Percentiles rank a stretch among this genome's conserved stretches.
Evolutionary conservation across 768 basidiomycete genomes (phyloP).

Genomic region (Collybiopsis luxurians): DNA sequence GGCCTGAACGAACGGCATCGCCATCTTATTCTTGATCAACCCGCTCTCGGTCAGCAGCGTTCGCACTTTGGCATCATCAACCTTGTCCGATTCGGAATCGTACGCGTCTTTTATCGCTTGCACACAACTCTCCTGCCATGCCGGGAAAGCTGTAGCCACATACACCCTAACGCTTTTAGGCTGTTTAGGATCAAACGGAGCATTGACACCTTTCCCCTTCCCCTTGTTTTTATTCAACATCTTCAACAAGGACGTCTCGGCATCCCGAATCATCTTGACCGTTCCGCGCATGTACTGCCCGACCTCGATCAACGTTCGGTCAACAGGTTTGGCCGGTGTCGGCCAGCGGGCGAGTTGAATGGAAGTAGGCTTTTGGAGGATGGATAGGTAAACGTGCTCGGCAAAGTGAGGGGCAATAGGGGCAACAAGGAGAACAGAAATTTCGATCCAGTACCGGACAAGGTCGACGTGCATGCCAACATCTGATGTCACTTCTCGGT

Average conservation of each 20-base stretch:
- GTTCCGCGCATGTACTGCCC: constrained; percentile 85
- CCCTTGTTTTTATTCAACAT: constrained; percentile 76
- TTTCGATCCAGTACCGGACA: constrained; percentile 80
- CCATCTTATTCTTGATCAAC: constrained; percentile 91
- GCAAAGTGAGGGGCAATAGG: constrained; percentile 94
- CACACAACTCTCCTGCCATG: constrained; percentile 89
- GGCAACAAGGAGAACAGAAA: constrained; percentile 73
- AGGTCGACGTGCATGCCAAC: constrained; percentile 91
- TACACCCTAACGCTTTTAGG: constrained; percentile 87
- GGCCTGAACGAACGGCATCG: constrained; percentile 91
- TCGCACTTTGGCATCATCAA: constrained; percentile 83
- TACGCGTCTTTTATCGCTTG: constrained; percentile 71
- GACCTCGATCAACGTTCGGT: constrained; percentile 67
- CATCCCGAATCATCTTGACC: constrained; percentile 90
- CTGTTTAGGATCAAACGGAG: constrained; percentile 79
- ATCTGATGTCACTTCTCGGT: constrained; percentile 87
- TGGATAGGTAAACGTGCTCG: constrained; percentile 81
- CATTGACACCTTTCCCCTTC: constrained; percentile 42
- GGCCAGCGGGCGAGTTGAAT: constrained; percentile 89
- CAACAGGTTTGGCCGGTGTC: constrained; percentile 53
- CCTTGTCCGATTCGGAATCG: constrained; percentile 49
- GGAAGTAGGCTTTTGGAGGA: constrained; percentile 72
- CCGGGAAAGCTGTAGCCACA: constrained; percentile 87
- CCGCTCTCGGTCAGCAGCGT: constrained; percentile 65
- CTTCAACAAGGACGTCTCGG: constrained; percentile 77